Evolutionary conservation across 768 basidiomycete species (phyloP), one percentile per base, ranked within the genome.

Genomic region (Suillus weaverae): DNA sequence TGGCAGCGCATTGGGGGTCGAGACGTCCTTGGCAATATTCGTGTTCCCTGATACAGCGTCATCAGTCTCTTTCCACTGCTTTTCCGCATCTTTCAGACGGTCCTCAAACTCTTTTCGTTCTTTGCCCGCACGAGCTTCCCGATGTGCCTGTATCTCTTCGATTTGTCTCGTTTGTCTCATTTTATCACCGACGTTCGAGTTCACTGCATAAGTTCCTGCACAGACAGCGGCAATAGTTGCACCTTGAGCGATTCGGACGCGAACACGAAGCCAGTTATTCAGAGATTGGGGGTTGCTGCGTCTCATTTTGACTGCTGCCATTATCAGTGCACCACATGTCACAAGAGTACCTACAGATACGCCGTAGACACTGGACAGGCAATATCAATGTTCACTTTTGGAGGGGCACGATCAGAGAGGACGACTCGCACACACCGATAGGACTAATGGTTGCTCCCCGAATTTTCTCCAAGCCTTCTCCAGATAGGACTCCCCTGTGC

Each of bases 191-290:
- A 64, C 66, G 20, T 64, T 69, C 38, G 57, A 53, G 1, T 35
- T 20, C 26, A 44, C 60, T 30, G 41, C 50, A 70, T 72, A 77
- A 60, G 68, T 75, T 62, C 83, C 81, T 3, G 77, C 83, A 54
- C 88, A 85, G 65, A 90, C 78, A 9, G 89, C 87, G 36, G 83
- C 84, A 67, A 93, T 74, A 0, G 92, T 92, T 44, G 88, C 73
- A 1, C 89, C 89, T 72, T 94, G 92, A 4, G 90, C 84, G 16
- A 84, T 83, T n/a, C n/a, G n/a, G 8, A 94, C 88, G 62, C 92
- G 90, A 59, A 86, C 83, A 46, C 92, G 89, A 43, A 94, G 84
- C 88, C 90, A 92, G 71, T 87, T 81, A 71, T 92, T 90, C 78
- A 91, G 83, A 51, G 83, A 81, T 65, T 77, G 80, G 0, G 85